A percentile compares a stretch with the other conserved stretches of the same genome.
These are phyloP conservation scores for Trichoderma pleuroti DNA, from an alignment of 2,329 filamentous ascomycete genomes.

Conservation along the genomic window DNA sequence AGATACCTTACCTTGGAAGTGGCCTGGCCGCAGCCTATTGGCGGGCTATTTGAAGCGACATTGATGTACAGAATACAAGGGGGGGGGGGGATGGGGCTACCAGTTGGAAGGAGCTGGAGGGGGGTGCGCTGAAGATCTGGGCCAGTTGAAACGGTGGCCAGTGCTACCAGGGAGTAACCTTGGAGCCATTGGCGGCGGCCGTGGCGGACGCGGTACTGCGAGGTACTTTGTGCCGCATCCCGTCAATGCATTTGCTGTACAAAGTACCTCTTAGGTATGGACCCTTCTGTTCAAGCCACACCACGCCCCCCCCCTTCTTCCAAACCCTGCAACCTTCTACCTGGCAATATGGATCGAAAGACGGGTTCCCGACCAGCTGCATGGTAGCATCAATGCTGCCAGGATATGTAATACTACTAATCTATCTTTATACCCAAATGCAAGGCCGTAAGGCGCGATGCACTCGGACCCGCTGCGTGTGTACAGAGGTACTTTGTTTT, in stretches of 20 bases:
- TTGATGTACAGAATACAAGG: not conserved
- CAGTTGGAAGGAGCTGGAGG: not conserved
- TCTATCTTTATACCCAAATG: conserved; percentile 17
- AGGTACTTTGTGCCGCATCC: not conserved
- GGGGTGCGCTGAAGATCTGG: conserved; percentile 15
- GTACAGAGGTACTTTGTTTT: not conserved
- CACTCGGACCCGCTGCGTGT: not conserved
- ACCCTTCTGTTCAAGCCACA: not conserved
- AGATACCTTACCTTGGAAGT: not conserved
- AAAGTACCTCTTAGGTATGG: not conserved
- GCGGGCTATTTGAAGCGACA: not conserved
- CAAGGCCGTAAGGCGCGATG: conserved; percentile 4
- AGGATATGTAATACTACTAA: not conserved
- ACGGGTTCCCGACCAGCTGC: conserved; percentile 9
- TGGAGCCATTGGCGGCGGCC: not conserved
- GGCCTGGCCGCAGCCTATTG: not conserved
- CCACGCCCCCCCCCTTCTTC: not conserved
- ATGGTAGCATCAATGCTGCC: not conserved
- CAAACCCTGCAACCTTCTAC: not conserved
- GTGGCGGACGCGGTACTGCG: not conserved
- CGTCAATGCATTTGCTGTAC: not conserved
- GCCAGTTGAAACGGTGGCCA: conserved; percentile 7
- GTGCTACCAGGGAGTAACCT: not conserved
- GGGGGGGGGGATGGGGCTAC: not conserved
- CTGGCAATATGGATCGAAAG: not conserved